A percentile compares a stretch with the other conserved stretches of the same genome.
phyloP scores from a whole-genome alignment of 768 basidiomycete genomes.

The Chalciporus piperatus region DNA sequence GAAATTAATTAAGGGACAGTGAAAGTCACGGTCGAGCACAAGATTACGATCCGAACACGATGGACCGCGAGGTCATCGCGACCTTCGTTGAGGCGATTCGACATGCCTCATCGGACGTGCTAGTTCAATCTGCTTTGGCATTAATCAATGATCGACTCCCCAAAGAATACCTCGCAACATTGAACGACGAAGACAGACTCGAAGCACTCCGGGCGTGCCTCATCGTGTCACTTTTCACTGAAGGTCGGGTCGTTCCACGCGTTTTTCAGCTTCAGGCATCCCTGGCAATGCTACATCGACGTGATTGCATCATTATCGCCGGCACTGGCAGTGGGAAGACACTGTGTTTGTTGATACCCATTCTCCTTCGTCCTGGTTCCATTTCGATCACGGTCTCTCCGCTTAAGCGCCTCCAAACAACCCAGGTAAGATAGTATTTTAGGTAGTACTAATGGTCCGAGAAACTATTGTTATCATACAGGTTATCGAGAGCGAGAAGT shows the following conservation, averaged over 20 bases:
- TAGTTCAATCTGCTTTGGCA: too few relatives aligned
- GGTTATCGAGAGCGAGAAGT: not conserved
- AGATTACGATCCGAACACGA: too few relatives aligned
- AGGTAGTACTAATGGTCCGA: not conserved
- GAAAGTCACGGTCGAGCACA: too few relatives aligned
- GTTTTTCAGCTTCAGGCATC: constrained; percentile 1
- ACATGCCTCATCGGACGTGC: too few relatives aligned
- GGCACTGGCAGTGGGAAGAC: constrained; percentile 4
- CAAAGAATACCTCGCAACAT: too few relatives aligned
- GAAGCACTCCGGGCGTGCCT: not conserved
- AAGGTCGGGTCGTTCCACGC: not conserved
- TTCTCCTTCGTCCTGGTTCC: not conserved
- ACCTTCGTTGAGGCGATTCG: too few relatives aligned
- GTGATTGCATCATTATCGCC: not conserved
- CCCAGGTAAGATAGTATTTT: not conserved
- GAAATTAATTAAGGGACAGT: too few relatives aligned
- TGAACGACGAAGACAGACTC: not conserved
- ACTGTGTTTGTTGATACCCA: not conserved
- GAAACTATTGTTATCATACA: not conserved
- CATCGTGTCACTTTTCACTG: not conserved
- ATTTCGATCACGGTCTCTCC: constrained; percentile 2
- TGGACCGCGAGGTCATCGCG: too few relatives aligned
- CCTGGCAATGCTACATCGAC: not conserved
- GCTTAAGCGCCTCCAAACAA: constrained; percentile 6
- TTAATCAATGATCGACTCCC: too few relatives aligned